Evolutionary conservation across 345 rosid species (phyloP), one percentile per base, ranked within the genome.

Genomic region (Rhodamnia argentea): DNA sequence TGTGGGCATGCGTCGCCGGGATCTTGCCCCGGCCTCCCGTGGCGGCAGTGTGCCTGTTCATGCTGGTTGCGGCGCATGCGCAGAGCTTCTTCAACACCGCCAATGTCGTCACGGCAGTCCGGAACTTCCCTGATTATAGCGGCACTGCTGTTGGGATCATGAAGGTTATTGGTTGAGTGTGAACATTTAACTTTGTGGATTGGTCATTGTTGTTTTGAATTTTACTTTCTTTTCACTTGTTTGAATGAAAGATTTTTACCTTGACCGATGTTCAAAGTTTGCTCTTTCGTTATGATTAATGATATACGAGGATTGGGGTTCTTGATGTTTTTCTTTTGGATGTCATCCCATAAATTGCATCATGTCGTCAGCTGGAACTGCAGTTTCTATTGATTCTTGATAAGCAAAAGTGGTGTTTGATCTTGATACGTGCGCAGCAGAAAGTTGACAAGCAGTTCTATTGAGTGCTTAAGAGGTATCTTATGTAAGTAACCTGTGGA

Each of bases 1-100:
- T 95, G 51, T 95, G 98, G 96, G 94, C 93, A 24, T 82, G 95
- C 16, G 96, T 94, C 8, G 88, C 87, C 54, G 94, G 95, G 18
- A 42, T 94, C 86, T 88, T 94, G 82, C 84, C 83, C 20, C 83
- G 57, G 53, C 92, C 90, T 29, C 90, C 91, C 82, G 90, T 89
- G 22, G 82, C 56, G 13, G 88, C 52, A 20, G 85, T 91, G 90
- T 89, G 93, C 83, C 13, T 87, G 42, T 86, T 88, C 84, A 88
- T 91, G 91, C 55, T 86, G 32, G 20, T 90, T 32, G 90, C 91
- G 9, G 90, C 91, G 5, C 91, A 88, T 44, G 91, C 87, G 3
- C 89, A 88, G 89, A 85, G 88, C 81, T 91, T 91, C 88, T 91
- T 88, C 76, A 89, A 89, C 60, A 91, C 93, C 4, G 84, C 93